Evolutionary conservation across 768 basidiomycete genomes (phyloP).

Genomic region (Termitomyces sp.): DNA sequence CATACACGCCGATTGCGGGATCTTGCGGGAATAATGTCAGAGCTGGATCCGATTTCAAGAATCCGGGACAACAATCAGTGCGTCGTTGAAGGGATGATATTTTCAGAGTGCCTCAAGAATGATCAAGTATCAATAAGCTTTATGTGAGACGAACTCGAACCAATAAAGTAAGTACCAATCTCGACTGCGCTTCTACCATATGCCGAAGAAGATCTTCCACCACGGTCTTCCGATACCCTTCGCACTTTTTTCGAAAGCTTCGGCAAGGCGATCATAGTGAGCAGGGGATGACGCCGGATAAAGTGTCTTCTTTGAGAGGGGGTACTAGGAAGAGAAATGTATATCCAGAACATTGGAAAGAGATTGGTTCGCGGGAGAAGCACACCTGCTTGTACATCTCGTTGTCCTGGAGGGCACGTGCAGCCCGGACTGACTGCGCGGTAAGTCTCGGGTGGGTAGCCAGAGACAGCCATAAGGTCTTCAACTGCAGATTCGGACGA

Average conservation of each 20-base stretch:
- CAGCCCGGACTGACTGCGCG: conserved; percentile 55
- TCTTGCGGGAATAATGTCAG: conserved; percentile 10
- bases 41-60: conserved; percentile 10
- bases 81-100: background rate
- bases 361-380: conserved; percentile 33
- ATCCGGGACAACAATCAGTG: background rate
- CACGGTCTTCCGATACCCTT: conserved; percentile 75
- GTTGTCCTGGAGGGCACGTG: conserved; percentile 53
- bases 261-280: conserved; percentile 71
- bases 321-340: conserved; percentile 48
- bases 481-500: conserved; percentile 73
- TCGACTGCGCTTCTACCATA: conserved; percentile 49
- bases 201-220: conserved; percentile 82
- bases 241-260: conserved; percentile 73
- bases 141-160: background rate
- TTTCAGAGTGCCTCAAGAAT: background rate
- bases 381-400: conserved; percentile 57
- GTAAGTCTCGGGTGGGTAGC: conserved; percentile 70
- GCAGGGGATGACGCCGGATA: conserved; percentile 69
- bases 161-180: background rate
- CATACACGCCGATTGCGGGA: conserved; percentile 8
- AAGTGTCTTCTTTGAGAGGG: conserved; percentile 60
- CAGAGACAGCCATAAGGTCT: conserved; percentile 60
- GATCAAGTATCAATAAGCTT: conserved; percentile 3
- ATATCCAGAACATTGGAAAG: conserved; percentile 15